These are phyloP conservation scores for Hyaloscypha hepaticicola DNA, from an alignment of 495 filamentous ascomycete genomes.

Conservation along the genomic window DNA sequence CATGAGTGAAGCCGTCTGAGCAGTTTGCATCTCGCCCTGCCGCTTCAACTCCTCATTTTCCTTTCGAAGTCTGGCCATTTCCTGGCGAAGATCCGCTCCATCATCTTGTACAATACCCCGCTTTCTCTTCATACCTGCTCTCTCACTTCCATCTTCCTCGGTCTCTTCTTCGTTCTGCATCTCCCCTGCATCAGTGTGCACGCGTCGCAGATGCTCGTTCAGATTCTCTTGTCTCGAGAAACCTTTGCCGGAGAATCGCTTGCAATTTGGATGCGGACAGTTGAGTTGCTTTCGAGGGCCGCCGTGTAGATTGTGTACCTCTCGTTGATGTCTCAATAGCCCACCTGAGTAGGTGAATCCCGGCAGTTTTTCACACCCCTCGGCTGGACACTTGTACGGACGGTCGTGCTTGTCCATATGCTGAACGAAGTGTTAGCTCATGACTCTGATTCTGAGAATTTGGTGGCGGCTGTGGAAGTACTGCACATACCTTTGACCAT, in stretches of 20 bases:
- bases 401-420: slow-evolving; percentile 97
- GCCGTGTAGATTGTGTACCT: slow-evolving; percentile 69
- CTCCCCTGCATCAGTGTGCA: slow-evolving; percentile 55
- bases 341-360: slow-evolving; percentile 94
- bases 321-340: slow-evolving; percentile 81
- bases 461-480: not conserved
- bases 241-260: slow-evolving; percentile 70
- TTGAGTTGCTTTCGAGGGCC: slow-evolving; percentile 75
- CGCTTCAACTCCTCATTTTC: slow-evolving; percentile 48
- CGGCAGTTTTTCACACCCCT: slow-evolving; percentile 80
- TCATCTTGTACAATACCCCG: slow-evolving; percentile 32
- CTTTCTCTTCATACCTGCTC: slow-evolving; percentile 30
- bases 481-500: slow-evolving; percentile 55
- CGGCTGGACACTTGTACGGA: slow-evolving; percentile 77
- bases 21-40: slow-evolving; percentile 11
- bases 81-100: slow-evolving; percentile 51
- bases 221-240: slow-evolving; percentile 88
- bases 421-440: slow-evolving; percentile 55
- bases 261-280: slow-evolving; percentile 79
- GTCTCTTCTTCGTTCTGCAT: slow-evolving; percentile 40
- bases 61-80: slow-evolving; percentile 54
- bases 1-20: slow-evolving; percentile 38
- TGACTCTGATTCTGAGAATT: not conserved
- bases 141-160: slow-evolving; percentile 28
- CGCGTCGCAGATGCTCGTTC: slow-evolving; percentile 80